A percentile compares a stretch with the other conserved stretches of the same genome.
These are phyloP conservation scores for Tuber indicum DNA, from an alignment of 495 filamentous ascomycete species.

Conservation along the genomic window DNA sequence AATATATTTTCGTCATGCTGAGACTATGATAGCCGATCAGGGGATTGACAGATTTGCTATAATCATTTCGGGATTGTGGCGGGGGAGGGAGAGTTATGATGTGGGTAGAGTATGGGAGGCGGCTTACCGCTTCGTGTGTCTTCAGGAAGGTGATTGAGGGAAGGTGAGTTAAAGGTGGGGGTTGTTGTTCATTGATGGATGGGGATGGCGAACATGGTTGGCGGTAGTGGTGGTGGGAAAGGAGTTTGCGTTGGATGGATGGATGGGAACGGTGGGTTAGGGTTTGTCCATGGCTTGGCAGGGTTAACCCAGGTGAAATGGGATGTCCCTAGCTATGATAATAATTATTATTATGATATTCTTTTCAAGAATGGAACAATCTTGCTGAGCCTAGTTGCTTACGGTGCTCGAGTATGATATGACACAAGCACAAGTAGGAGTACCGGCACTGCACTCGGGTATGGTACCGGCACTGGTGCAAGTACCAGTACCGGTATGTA, in stretches of 20 bases:
- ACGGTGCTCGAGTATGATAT: too few species aligned
- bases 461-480: too few species aligned
- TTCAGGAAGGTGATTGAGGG: neutral
- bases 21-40: constrained; percentile 1
- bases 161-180: neutral
- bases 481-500: too few species aligned
- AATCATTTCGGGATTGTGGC: neutral
- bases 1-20: neutral
- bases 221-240: neutral
- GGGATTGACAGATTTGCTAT: constrained; percentile 5
- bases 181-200: neutral
- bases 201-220: neutral
- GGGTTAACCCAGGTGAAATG: neutral
- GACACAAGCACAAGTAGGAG: too few species aligned
- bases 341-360: too few species aligned
- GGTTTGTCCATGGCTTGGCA: neutral
- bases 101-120: neutral
- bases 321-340: too few species aligned
- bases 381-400: too few species aligned
- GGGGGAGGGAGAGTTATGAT: neutral
- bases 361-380: too few species aligned
- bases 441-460: too few species aligned
- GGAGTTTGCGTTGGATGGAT: neutral
- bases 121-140: neutral
- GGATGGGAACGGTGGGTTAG: neutral